A percentile compares a stretch with the other conserved stretches of the same genome.
Evolutionary conservation across 140 eudicot species (phyloP).

Genomic region (Oenanthe javanica): DNA sequence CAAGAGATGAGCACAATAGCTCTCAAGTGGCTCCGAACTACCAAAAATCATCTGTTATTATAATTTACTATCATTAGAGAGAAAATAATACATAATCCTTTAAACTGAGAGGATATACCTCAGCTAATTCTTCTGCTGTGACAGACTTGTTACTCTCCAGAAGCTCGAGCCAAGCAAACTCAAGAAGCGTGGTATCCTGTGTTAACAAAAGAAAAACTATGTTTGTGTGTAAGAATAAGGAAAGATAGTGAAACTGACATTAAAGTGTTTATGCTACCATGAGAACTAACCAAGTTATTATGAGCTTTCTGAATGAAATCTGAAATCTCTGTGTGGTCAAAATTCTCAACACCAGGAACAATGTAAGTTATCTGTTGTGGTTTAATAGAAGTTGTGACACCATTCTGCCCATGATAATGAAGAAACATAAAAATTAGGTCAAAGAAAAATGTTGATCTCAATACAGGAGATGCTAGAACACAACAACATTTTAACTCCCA

Average conservation of each 20-base stretch:
- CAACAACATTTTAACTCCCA: conserved; percentile 21
- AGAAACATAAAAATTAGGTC: conserved; percentile 10
- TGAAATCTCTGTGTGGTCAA: conserved; percentile 49
- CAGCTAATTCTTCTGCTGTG: conserved; percentile 79
- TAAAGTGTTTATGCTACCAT: conserved; percentile 10
- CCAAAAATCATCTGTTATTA: conserved; percentile 93
- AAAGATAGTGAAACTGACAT: not conserved
- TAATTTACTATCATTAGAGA: conserved; percentile 28
- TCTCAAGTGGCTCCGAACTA: conserved; percentile 77
- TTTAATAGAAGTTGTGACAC: conserved; percentile 69
- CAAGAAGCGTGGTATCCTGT: conserved; percentile 86
- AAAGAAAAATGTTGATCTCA: not conserved
- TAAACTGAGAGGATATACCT: conserved; percentile 45
- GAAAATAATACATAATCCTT: conserved; percentile 5
- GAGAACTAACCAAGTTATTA: conserved; percentile 59
- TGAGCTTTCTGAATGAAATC: conserved; percentile 75
- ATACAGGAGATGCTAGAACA: conserved; percentile 10
- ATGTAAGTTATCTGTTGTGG: conserved; percentile 89
- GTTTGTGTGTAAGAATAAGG: not conserved
- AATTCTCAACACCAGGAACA: conserved; percentile 81
- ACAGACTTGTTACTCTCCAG: conserved; percentile 71
- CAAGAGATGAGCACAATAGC: conserved; percentile 89
- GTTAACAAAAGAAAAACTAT: not conserved
- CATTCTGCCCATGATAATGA: conserved; percentile 50
- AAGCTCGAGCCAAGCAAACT: conserved; percentile 97